These are phyloP conservation scores for Penicillium vulpinum DNA, from an alignment of 2,329 filamentous ascomycete species.

Conservation along the genomic window DNA sequence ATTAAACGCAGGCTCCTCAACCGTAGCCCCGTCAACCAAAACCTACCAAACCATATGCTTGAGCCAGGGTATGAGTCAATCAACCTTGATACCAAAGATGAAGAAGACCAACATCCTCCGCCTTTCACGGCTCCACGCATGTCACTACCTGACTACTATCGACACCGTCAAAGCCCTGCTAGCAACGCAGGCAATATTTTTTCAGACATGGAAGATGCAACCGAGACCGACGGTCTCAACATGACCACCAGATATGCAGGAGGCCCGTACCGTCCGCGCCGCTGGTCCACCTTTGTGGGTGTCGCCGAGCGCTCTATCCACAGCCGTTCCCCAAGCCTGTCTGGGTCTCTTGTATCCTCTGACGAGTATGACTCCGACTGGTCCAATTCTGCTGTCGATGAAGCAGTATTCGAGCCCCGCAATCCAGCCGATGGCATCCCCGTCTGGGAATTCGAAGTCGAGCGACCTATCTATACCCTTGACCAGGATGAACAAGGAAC, in stretches of 20 bases:
- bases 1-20: neutral
- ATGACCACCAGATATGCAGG: neutral
- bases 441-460: neutral
- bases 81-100: neutral
- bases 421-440: neutral
- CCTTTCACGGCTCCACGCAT: neutral
- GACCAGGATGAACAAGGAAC: neutral
- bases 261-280: neutral
- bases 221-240: rapidly evolving
- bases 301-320: neutral
- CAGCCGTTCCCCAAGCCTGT: neutral
- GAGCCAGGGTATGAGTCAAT: neutral
- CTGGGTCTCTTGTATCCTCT: neutral
- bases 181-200: neutral
- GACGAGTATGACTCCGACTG: neutral
- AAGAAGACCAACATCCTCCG: neutral
- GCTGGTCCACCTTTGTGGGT: neutral
- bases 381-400: neutral
- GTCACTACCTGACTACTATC: neutral
- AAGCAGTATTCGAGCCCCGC: neutral
- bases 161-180: neutral
- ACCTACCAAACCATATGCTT: neutral
- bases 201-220: neutral
- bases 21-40: neutral
- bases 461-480: neutral